Evolutionary conservation across 257 asterid genomes (phyloP).

Genomic region (Rehmannia glutinosa): DNA sequence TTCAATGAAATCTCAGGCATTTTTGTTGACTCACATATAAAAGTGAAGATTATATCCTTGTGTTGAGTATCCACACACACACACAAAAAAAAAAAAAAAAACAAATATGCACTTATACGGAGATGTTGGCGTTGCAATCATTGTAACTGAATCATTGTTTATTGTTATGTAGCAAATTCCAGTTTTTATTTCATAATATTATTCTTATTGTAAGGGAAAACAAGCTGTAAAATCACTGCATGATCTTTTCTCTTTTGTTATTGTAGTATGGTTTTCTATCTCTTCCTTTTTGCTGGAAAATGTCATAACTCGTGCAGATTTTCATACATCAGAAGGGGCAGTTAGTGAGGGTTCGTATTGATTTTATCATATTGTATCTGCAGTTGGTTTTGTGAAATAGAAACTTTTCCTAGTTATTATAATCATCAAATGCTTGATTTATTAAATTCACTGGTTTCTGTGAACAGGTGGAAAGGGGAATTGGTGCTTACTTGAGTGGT

Average conservation of each 20-base stretch:
- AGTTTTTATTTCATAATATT: neutral
- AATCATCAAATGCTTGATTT: slow-evolving; percentile 21
- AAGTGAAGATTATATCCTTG: neutral
- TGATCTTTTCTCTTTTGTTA: neutral
- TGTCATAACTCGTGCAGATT: neutral
- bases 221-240: neutral
- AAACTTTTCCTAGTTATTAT: neutral
- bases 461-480: slow-evolving; percentile 89
- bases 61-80: neutral
- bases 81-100: too few relatives aligned
- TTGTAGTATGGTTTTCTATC: neutral
- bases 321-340: neutral
- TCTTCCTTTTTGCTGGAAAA: neutral
- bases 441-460: slow-evolving; percentile 22
- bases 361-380: neutral
- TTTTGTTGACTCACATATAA: neutral
- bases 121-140: neutral
- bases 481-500: slow-evolving; percentile 82
- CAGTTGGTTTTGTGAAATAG: neutral
- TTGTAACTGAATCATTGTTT: neutral
- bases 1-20: neutral
- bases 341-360: neutral
- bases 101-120: neutral
- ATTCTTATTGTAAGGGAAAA: neutral
- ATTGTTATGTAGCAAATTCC: neutral